Evolutionary conservation across 805 yeast genomes (phyloP).

Genomic region (Maudiozyma barnettii): DNA sequence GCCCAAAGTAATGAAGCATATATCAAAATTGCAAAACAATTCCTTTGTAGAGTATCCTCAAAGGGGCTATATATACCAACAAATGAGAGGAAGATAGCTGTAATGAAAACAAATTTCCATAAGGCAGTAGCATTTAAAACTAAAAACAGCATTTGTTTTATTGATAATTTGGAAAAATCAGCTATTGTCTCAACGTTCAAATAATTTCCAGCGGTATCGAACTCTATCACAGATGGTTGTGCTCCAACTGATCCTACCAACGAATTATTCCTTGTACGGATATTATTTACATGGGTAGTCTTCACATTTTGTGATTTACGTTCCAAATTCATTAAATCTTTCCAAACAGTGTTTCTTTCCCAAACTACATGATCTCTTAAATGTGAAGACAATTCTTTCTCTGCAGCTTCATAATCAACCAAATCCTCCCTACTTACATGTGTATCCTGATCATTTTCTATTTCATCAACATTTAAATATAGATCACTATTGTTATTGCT

Average conservation of each 20-base stretch:
- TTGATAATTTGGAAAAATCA: conserved; percentile 12
- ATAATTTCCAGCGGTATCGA: background rate
- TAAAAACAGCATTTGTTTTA: conserved; percentile 9
- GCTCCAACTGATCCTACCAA: background rate
- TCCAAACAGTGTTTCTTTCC: conserved; percentile 97
- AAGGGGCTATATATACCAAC: conserved; percentile 33
- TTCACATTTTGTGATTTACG: conserved; percentile 73
- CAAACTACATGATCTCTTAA: conserved; percentile 90
- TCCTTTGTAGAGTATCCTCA: conserved; percentile 47
- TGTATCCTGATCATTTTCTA: background rate
- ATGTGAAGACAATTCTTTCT: conserved; percentile 40
- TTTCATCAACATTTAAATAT: background rate
- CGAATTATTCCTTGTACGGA: conserved; percentile 1
- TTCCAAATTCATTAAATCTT: conserved; percentile 87
- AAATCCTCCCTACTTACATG: background rate
- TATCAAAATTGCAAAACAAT: conserved; percentile 76
- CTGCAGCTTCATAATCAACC: conserved; percentile 30
- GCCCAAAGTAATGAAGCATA: conserved; percentile 90
- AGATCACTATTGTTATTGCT: background rate
- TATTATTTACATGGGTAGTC: conserved; percentile 11
- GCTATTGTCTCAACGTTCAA: conserved; percentile 8
- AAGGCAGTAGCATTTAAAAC: conserved; percentile 3
- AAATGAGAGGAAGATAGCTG: conserved; percentile 37
- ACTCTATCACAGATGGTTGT: background rate
- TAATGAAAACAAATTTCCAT: conserved; percentile 40